A percentile compares a stretch with the other conserved stretches of the same genome.
Evolutionary conservation across 768 basidiomycete genomes (phyloP).

Genomic region (Tricholomella constricta): DNA sequence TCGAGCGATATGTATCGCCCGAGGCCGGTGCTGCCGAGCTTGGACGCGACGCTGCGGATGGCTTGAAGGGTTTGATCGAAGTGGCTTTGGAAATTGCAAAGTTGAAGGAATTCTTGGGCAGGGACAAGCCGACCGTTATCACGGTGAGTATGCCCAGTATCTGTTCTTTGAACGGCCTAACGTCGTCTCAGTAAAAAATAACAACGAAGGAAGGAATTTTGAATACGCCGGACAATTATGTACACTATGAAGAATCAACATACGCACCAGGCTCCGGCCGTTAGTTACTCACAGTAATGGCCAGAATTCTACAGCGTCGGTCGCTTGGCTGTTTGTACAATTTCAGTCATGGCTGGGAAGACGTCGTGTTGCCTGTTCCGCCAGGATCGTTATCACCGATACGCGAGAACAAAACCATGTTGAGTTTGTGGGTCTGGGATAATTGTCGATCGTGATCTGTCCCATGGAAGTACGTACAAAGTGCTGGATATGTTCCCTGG

Average conservation of each 20-base stretch:
- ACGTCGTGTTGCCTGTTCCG: no score
- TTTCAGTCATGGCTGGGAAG: no score
- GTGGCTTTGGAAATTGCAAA: constrained; percentile 87
- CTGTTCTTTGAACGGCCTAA: not conserved
- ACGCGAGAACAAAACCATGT: not conserved
- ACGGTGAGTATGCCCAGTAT: constrained; percentile 56
- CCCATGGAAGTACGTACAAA: not conserved
- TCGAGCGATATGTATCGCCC: constrained; percentile 85
- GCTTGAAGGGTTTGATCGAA: constrained; percentile 93
- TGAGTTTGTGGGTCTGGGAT: not conserved
- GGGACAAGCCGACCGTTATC: constrained; percentile 95
- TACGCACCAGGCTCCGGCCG: not conserved
- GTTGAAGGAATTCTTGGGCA: constrained; percentile 81
- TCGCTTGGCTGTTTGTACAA: no score
- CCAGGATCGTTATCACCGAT: no score
- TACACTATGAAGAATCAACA: not conserved
- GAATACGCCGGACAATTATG: not conserved
- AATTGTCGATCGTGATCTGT: not conserved
- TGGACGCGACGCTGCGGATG: constrained; percentile 78
- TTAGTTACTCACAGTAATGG: not conserved
- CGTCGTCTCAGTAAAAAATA: not conserved
- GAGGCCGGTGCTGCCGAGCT: constrained; percentile 71
- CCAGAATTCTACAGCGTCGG: no score
- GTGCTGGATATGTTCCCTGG: not conserved
- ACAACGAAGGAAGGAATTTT: not conserved